Evolutionary conservation across 1,284 basidiomycete genomes (phyloP), one percentile per base, ranked within the genome.

Genomic region (Cryptococcus sp.): DNA sequence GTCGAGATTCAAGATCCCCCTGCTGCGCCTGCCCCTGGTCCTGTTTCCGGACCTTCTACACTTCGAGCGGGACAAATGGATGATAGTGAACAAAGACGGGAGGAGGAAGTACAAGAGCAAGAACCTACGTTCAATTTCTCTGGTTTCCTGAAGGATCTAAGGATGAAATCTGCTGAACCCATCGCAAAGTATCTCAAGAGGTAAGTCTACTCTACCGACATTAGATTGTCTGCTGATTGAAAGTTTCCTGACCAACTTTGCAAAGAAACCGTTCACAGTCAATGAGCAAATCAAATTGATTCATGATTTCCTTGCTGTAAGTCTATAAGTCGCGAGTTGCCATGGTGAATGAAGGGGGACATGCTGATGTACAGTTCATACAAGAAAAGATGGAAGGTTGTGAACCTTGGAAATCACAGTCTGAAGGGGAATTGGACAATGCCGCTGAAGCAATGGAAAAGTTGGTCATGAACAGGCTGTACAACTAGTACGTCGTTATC

Each of bases 401-500:
- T 42, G 91, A 94, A 39, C 76, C 76, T 4, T 94, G 91, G 91
- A 83, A 82, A 63, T 83, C 83, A 54, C 82, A 81, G 4, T 79
- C 82, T 3, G 85, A 89, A 22, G 77, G 78, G 3, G 93, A 98
- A 70, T 97, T 98, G 63, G 96, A 98, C 55, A 93, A 97, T 63
- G 91, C 93, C 0, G 84, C 91, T 77, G 94, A 98, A 76, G 93
- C 92, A 48, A 98, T 98, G 91, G 94, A 98, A 80, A 98, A 98
- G 76, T 82, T 98, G 10, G 91, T 98, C 63, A 98, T 98, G 96
- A 99, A 98, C 66, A 80, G 93, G 46, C 78, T 98, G 50, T 98
- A 96, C 74, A 91, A 90, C 60, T 91, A 86, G 89, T 91, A 64
- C 64, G 85, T 78, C 16, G 3, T 7, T 21, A 13, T 11, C 43